A percentile compares a stretch with the other conserved stretches of the same genome.
Evolutionary conservation across 768 basidiomycete species (phyloP).

Genomic region (Melanogaster broomeanus): DNA sequence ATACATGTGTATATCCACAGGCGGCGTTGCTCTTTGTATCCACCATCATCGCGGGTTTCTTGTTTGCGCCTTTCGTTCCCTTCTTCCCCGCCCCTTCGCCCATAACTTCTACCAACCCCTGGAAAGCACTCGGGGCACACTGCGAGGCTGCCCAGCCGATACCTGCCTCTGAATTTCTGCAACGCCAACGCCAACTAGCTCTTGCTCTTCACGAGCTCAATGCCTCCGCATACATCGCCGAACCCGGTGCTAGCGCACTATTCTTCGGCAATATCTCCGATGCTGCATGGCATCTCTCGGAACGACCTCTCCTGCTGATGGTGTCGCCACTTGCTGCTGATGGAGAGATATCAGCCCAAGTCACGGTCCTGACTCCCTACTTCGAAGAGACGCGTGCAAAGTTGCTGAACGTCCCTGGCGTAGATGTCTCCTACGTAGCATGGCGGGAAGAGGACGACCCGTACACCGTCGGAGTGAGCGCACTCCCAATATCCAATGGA

Average conservation of each 20-base stretch:
- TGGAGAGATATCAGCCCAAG: constrained; percentile 37
- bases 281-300: constrained; percentile 68
- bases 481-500: constrained; percentile 23
- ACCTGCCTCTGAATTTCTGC: constrained; percentile 42
- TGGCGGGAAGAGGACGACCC: constrained; percentile 75
- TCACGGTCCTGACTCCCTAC: constrained; percentile 70
- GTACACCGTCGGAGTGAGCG: constrained; percentile 49
- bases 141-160: constrained; percentile 56
- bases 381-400: constrained; percentile 78
- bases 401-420: constrained; percentile 52
- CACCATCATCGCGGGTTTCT: constrained; percentile 3
- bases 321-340: constrained; percentile 44
- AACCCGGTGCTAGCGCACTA: constrained; percentile 70
- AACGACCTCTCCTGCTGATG: constrained; percentile 75
- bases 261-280: constrained; percentile 76
- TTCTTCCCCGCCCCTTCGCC: not conserved
- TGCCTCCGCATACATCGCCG: constrained; percentile 73
- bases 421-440: constrained; percentile 46
- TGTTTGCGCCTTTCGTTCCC: constrained; percentile 2
- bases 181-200: constrained; percentile 58
- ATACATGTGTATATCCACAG: constrained; percentile 9
- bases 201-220: constrained; percentile 47
- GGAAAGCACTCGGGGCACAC: constrained; percentile 37
- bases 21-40: constrained; percentile 2
- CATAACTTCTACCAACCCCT: constrained; percentile 7